Evolutionary conservation across 2,329 filamentous ascomycete species (phyloP).

Genomic region (Bipolaris sorokiniana): DNA sequence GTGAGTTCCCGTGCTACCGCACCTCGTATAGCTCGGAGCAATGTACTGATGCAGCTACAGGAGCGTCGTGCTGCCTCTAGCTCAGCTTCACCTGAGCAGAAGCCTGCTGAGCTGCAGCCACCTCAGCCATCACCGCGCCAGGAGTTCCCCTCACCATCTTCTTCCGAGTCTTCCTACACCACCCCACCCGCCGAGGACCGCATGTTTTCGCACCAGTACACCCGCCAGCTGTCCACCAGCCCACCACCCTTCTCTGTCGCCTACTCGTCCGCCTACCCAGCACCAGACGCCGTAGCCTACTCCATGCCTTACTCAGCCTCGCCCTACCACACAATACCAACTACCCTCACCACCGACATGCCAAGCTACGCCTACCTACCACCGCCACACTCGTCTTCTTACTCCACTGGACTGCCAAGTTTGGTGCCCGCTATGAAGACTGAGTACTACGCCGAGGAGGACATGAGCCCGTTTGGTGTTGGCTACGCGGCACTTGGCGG

Average conservation of each 20-base stretch:
- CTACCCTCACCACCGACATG: constrained; percentile 47
- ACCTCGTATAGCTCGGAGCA: constrained; percentile 18
- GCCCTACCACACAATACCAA: constrained; percentile 49
- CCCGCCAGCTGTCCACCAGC: constrained; percentile 72
- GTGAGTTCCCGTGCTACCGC: constrained; percentile 24
- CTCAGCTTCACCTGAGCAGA: constrained; percentile 65
- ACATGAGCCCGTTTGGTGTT: constrained; percentile 70
- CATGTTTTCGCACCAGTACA: constrained; percentile 70
- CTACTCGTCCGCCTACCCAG: constrained; percentile 70
- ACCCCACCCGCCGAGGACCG: constrained; percentile 69
- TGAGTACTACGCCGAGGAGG: constrained; percentile 65
- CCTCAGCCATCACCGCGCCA: constrained; percentile 45
- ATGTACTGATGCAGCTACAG: constrained; percentile 28
- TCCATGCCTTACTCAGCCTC: constrained; percentile 59
- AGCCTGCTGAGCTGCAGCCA: constrained; percentile 59
- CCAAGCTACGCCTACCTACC: constrained; percentile 63
- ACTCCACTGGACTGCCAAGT: constrained; percentile 66
- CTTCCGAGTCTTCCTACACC: constrained; percentile 45
- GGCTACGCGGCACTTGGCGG: constrained; percentile 68
- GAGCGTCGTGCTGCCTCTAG: constrained; percentile 75
- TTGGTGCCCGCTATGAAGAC: constrained; percentile 69
- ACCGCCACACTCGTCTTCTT: constrained; percentile 51
- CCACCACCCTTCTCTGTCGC: constrained; percentile 66
- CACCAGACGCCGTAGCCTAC: constrained; percentile 69
- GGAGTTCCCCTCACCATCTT: constrained; percentile 46